phyloP scores from a whole-genome alignment of 169 alveolate species.

The Ichthyophthirius multifiliis region DNA sequence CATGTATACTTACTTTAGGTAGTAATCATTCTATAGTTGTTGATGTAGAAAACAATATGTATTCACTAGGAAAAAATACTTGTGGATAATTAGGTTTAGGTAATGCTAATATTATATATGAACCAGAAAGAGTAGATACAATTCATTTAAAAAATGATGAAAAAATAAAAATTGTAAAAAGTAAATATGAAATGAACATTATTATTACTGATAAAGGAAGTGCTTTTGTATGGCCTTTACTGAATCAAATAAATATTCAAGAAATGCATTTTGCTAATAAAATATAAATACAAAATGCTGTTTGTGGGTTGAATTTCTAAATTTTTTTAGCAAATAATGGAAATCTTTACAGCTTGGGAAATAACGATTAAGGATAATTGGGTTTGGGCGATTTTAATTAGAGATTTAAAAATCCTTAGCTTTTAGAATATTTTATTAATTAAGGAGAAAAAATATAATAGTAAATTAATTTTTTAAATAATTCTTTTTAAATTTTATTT shows the following conservation, averaged over 20 bases:
- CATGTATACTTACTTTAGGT: slow-evolving; percentile 59
- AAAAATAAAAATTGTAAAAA: neutral
- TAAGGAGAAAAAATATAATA: slow-evolving; percentile 60
- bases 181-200: neutral
- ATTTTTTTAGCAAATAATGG: slow-evolving; percentile 30
- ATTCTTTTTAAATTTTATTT: slow-evolving; percentile 30
- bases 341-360: slow-evolving; percentile 40
- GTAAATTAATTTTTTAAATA: neutral
- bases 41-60: slow-evolving; percentile 52
- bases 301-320: slow-evolving; percentile 30
- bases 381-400: slow-evolving; percentile 6
- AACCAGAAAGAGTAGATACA: neutral
- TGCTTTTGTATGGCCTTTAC: neutral
- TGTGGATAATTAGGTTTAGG: slow-evolving; percentile 5
- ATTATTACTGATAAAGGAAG: neutral
- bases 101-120: neutral
- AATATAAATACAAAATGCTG: neutral
- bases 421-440: slow-evolving; percentile 44
- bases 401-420: slow-evolving; percentile 4
- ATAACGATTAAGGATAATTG: slow-evolving; percentile 58
- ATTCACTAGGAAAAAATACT: slow-evolving; percentile 16
- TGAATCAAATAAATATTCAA: neutral
- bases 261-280: neutral
- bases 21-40: slow-evolving; percentile 66
- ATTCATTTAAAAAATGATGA: neutral